phyloP scores from a whole-genome alignment of 345 rosid genomes.

The Eutrema heterophyllum region DNA sequence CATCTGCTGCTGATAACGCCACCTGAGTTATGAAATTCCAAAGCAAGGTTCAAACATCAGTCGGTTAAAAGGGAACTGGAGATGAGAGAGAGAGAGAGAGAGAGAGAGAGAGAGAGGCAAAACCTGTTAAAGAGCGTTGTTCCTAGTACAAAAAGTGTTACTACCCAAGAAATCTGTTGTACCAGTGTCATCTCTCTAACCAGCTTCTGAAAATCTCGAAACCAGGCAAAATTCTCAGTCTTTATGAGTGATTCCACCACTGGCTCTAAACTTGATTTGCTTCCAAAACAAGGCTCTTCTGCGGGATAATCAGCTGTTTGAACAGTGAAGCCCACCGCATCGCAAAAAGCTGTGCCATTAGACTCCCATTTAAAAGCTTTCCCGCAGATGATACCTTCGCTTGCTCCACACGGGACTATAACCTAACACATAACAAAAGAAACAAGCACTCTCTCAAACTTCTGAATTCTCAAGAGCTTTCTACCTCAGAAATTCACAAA shows the following conservation, averaged over 20 bases:
- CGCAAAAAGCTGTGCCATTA: slow-evolving; percentile 77
- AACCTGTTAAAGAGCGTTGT: slow-evolving; percentile 48
- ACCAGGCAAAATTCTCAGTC: slow-evolving; percentile 26
- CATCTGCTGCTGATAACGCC: slow-evolving; percentile 35
- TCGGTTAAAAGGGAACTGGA: neutral
- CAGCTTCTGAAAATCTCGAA: slow-evolving; percentile 21
- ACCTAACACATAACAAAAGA: slow-evolving; percentile 37
- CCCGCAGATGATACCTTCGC: slow-evolving; percentile 56
- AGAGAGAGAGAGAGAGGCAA: slow-evolving; percentile 5
- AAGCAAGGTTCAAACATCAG: neutral
- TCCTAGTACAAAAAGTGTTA: slow-evolving; percentile 60
- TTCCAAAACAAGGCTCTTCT: slow-evolving; percentile 59
- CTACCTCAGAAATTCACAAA: neutral
- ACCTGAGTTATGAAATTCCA: neutral
- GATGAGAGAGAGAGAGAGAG: neutral
- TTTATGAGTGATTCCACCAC: slow-evolving; percentile 47
- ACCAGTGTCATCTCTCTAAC: slow-evolving; percentile 19
- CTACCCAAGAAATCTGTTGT: slow-evolving; percentile 50
- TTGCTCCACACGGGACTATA: slow-evolving; percentile 69
- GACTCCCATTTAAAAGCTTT: slow-evolving; percentile 62
- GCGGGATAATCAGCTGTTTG: slow-evolving; percentile 23
- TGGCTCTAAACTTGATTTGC: slow-evolving; percentile 54
- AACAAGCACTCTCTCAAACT: neutral
- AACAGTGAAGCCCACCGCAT: slow-evolving; percentile 66
- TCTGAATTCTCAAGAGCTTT: neutral